Conservation (phyloP, 176 grass and related monocot genomes). For the Eragrostis curvula region DNA sequence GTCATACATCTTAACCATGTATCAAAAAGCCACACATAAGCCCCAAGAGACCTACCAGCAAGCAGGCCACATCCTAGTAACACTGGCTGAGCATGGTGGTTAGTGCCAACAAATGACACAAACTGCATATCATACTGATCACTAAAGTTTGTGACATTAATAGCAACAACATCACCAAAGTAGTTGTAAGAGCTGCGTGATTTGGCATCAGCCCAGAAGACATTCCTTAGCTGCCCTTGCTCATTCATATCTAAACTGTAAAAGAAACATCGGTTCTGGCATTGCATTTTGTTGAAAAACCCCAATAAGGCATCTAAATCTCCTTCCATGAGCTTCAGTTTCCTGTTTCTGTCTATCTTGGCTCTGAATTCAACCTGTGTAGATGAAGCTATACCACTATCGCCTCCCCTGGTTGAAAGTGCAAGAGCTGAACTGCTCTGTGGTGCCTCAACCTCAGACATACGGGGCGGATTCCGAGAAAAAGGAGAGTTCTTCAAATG, state of each 20-base stretch:
- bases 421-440: constrained; percentile 35
- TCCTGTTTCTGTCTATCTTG: constrained; percentile 67
- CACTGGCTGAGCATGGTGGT: constrained; percentile 69
- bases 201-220: constrained; percentile 83
- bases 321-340: constrained; percentile 69
- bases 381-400: constrained; percentile 42
- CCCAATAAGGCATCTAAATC: constrained; percentile 73
- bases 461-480: constrained; percentile 46
- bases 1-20: constrained; percentile 81
- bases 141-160: constrained; percentile 67
- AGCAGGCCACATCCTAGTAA: constrained; percentile 79
- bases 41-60: constrained; percentile 68
- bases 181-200: constrained; percentile 73
- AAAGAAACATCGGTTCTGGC: constrained; percentile 76
- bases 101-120: constrained; percentile 71
- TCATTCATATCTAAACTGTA: constrained; percentile 85
- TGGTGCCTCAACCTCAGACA: constrained; percentile 44
- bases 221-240: constrained; percentile 81
- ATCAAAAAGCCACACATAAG: constrained; percentile 82
- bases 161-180: constrained; percentile 77
- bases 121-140: constrained; percentile 71
- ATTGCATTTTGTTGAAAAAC: constrained; percentile 80
- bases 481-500: constrained; percentile 69
- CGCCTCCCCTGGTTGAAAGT: constrained; percentile 29
- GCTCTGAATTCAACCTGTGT: constrained; percentile 52